Conservation (phyloP, 441 rosid genomes). For the Gossypium trilobum region DNA sequence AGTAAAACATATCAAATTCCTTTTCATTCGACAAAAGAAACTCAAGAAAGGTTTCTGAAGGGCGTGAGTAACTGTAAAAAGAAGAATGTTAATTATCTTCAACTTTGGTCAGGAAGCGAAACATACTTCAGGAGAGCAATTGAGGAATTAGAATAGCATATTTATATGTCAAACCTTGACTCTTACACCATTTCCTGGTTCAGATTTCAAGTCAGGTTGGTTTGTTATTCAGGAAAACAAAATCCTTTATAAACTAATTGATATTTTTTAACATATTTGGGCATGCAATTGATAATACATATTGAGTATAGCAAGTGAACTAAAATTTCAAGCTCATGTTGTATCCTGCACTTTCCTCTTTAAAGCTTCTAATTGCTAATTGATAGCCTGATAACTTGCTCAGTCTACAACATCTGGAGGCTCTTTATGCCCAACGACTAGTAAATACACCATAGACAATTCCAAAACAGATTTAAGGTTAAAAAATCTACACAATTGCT, state of each 20-base stretch:
- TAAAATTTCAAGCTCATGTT: background rate
- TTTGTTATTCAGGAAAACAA: background rate
- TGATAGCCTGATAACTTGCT: background rate
- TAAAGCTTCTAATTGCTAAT: background rate
- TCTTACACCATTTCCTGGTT: background rate
- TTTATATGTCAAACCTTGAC: background rate
- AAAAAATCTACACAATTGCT: background rate
- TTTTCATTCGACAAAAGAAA: constrained; percentile 1
- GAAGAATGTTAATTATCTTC: background rate
- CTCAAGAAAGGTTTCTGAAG: background rate
- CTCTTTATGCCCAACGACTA: background rate
- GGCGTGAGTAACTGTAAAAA: background rate
- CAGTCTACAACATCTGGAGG: background rate
- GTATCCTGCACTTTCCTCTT: background rate
- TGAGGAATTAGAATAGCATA: background rate
- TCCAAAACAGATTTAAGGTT: background rate
- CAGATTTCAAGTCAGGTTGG: background rate
- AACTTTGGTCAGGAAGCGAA: background rate
- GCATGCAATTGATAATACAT: background rate
- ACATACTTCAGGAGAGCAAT: background rate
- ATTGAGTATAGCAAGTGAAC: background rate
- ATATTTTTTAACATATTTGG: background rate
- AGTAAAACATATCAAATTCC: background rate
- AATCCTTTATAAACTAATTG: background rate
- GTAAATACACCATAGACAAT: background rate